Evolutionary conservation across 164 flowering plant species (phyloP), one percentile per base, ranked within the genome.

Genomic region (Piper betle): DNA sequence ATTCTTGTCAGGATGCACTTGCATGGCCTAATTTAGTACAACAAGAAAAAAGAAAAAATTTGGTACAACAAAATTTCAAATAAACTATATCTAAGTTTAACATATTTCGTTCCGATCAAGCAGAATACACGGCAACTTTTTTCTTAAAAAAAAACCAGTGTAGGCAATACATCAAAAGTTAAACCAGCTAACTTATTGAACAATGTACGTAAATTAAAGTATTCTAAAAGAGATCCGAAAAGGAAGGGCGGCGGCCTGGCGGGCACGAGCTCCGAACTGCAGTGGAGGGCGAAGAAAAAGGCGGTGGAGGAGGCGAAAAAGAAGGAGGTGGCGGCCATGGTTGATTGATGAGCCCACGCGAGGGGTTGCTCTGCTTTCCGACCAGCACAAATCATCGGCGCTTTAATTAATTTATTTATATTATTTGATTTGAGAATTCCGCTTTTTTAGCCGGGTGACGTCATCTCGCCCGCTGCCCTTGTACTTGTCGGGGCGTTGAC

Each of bases 1-100:
- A 72, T 87, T 93, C 72, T 87, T 89, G 71, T 89, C 97, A 3
- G 97, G 98, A 76, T 93, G 98, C 66, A 86, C 93, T 72, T 86
- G 86, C 70, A 80, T 83, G 58, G 98, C 98, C 98, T 89, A 82
- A 11, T 72, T 33, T 52, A 9, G n/a, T 33, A 62, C 39, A 25
- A 25, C 1, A 2, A 25, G 33, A 25, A 2, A 25, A 25, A 25
- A 25, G 37, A 33, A 18, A 4, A 10, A 25, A 25, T 25, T 25
- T 25, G n/a, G n/a, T n/a, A n/a, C n/a, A n/a, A n/a, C n/a, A n/a
- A n/a, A 25, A 25, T 25, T 25, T 25, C 33, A 25, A 25, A 25
- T 25, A 25, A 25, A 25, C 33, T 1, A 25, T 25, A 25, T 25
- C 33, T 25, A 25, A 25, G 33, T 25, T 25, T 25, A 25, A 2